Evolutionary conservation across 805 yeast species (phyloP).

Genomic region (Wickerhamomyces silvicola): DNA sequence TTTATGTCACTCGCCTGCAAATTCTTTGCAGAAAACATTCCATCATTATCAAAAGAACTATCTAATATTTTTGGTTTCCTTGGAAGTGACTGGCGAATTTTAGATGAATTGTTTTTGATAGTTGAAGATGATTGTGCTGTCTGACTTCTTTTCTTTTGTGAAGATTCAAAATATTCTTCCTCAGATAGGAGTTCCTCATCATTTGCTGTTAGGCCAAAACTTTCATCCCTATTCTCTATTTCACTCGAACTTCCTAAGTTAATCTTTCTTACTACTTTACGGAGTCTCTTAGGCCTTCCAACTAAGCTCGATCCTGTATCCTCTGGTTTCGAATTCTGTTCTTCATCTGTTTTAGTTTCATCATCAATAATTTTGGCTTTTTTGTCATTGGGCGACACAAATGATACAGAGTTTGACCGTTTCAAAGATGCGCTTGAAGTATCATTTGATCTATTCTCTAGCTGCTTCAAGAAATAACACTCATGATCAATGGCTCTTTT

Average conservation of each 20-base stretch:
- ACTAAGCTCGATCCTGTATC: neutral
- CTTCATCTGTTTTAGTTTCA: no score
- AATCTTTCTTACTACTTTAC: slow-evolving; percentile 8
- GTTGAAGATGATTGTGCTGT: slow-evolving; percentile 1
- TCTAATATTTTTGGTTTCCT: slow-evolving; percentile 13
- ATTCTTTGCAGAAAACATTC: slow-evolving; percentile 13
- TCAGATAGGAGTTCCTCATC: slow-evolving; percentile 13
- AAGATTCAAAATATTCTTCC: slow-evolving; percentile 10
- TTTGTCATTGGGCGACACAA: no score
- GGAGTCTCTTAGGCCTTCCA: slow-evolving; percentile 10
- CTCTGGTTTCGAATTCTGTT: neutral
- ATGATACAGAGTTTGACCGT: neutral
- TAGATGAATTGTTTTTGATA: neutral
- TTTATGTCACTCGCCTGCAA: slow-evolving; percentile 5
- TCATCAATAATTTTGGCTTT: no score
- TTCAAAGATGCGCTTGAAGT: neutral
- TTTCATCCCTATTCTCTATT: slow-evolving; percentile 10
- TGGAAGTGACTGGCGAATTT: slow-evolving; percentile 3
- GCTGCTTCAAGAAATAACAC: slow-evolving; percentile 28
- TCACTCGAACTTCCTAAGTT: slow-evolving; percentile 6
- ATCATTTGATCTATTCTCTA: no score
- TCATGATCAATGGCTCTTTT: slow-evolving; percentile 29
- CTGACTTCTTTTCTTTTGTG: slow-evolving; percentile 8
- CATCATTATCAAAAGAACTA: slow-evolving; percentile 17
- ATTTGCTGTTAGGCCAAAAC: slow-evolving; percentile 19